A percentile compares a stretch with the other conserved stretches of the same genome.
These are phyloP conservation scores for Torulaspora globosa DNA, from an alignment of 1,139 yeast genomes.

Conservation along the genomic window DNA sequence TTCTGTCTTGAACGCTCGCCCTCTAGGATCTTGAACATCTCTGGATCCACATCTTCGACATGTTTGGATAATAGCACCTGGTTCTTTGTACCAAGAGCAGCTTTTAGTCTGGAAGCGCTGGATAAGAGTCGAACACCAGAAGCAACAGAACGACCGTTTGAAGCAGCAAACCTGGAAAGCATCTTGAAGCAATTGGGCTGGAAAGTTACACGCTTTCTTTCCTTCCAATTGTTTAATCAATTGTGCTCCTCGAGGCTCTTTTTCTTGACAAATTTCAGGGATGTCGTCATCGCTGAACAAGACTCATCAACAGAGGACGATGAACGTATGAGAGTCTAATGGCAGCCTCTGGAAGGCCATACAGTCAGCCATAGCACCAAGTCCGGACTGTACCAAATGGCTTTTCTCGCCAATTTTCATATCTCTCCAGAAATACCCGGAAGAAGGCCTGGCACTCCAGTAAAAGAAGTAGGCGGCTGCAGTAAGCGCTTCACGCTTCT, in stretches of 20 bases:
- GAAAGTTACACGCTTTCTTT: background rate
- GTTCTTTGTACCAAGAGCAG: constrained; percentile 13
- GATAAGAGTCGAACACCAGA: constrained; percentile 12
- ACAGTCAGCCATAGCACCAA: too few relatives aligned
- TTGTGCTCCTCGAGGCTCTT: background rate
- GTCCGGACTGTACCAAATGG: too few relatives aligned
- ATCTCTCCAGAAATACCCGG: too few relatives aligned
- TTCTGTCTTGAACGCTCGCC: constrained; percentile 80
- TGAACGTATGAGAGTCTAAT: background rate
- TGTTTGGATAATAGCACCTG: constrained; percentile 53
- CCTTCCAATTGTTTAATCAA: background rate
- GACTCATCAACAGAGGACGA: background rate
- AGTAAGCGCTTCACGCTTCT: background rate
- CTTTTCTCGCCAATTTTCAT: too few relatives aligned
- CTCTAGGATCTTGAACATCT: constrained; percentile 69
- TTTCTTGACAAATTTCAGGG: background rate
- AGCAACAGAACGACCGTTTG: constrained; percentile 9
- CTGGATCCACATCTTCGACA: constrained; percentile 74
- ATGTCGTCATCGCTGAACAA: background rate
- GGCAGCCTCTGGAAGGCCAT: background rate
- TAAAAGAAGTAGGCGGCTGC: too few relatives aligned
- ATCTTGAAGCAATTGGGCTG: constrained; percentile 2
- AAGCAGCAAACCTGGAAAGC: constrained; percentile 11
- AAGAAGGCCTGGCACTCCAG: too few relatives aligned
- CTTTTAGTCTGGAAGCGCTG: constrained; percentile 4